Conservation (phyloP, 1,284 basidiomycete species). For the Sanguinoderma infundibulare region DNA sequence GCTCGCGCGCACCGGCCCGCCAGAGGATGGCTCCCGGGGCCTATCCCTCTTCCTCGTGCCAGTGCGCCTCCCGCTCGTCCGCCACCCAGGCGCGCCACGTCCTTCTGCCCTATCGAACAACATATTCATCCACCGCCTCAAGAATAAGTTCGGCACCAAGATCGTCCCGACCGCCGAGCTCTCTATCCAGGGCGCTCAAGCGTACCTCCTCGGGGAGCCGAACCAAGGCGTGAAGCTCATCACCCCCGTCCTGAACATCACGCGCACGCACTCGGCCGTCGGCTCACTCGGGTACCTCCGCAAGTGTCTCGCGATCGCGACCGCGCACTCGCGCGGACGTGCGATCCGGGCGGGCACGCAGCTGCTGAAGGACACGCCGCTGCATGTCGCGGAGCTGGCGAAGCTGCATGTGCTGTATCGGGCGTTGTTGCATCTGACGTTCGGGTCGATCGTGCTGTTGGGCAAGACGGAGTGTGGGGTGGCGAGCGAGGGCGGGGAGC, state of each 20-base stretch:
- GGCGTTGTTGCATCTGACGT: constrained; percentile 64
- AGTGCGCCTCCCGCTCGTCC: constrained; percentile 58
- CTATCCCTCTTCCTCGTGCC: constrained; percentile 78
- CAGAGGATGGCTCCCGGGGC: constrained; percentile 56
- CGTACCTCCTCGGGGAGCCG: constrained; percentile 64
- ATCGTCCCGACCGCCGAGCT: constrained; percentile 81
- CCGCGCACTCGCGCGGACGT: constrained; percentile 64
- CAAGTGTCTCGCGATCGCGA: constrained; percentile 66
- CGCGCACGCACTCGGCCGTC: constrained; percentile 72
- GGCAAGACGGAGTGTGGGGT: constrained; percentile 64
- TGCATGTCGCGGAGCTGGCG: constrained; percentile 70
- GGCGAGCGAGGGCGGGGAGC: constrained; percentile 51
- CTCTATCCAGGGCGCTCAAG: constrained; percentile 63
- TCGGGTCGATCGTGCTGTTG: constrained; percentile 62
- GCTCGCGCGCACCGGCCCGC: constrained; percentile 68
- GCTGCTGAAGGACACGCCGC: constrained; percentile 56
- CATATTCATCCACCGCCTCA: constrained; percentile 73
- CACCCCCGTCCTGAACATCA: constrained; percentile 77
- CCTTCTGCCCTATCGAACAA: constrained; percentile 66
- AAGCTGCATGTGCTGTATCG: constrained; percentile 64
- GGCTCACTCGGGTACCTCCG: constrained; percentile 62
- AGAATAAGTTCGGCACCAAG: constrained; percentile 83
- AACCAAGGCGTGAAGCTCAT: constrained; percentile 75
- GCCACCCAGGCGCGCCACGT: constrained; percentile 38
- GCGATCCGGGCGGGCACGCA: constrained; percentile 51